phyloP scores from a whole-genome alignment of 2,329 filamentous ascomycete genomes.

The Scedosporium dehoogii region DNA sequence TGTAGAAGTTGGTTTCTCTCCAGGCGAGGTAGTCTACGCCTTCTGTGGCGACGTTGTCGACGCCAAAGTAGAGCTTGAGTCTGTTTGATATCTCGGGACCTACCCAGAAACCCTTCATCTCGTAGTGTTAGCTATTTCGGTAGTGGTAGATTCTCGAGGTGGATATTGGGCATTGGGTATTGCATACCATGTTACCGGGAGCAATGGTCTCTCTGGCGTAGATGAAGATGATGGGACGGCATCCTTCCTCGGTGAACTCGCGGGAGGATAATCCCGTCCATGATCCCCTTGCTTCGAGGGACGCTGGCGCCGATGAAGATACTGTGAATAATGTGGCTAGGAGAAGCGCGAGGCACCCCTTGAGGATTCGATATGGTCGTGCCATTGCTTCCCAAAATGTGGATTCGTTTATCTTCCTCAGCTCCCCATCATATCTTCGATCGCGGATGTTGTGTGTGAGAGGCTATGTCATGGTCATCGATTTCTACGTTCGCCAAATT shows the following conservation, averaged over 20 bases:
- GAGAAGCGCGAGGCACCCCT: not conserved
- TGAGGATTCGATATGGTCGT: not conserved
- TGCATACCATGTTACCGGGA: conserved; percentile 7
- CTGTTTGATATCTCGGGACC: conserved; percentile 11
- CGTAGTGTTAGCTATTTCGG: not conserved
- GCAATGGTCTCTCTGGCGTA: conserved; percentile 5
- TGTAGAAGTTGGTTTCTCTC: conserved; percentile 21
- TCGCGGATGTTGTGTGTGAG: too few relatives aligned
- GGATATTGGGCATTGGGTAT: not conserved
- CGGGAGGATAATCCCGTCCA: conserved; percentile 4
- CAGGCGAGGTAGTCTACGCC: conserved; percentile 25
- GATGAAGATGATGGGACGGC: conserved; percentile 7
- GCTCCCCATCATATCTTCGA: too few relatives aligned
- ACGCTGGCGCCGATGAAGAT: not conserved
- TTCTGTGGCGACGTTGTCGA: conserved; percentile 12
- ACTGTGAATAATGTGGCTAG: not conserved
- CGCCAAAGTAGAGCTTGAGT: conserved; percentile 13
- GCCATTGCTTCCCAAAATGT: not conserved
- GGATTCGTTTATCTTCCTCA: too few relatives aligned
- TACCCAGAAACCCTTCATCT: conserved; percentile 9
- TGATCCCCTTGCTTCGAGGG: not conserved
- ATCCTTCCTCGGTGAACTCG: conserved; percentile 1
- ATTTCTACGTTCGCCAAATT: too few relatives aligned
- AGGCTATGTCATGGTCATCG: too few relatives aligned
- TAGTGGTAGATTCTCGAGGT: not conserved